A percentile compares a stretch with the other conserved stretches of the same genome.
Conservation (phyloP, 805 yeast genomes). For the Saccharomycopsis vini region DNA sequence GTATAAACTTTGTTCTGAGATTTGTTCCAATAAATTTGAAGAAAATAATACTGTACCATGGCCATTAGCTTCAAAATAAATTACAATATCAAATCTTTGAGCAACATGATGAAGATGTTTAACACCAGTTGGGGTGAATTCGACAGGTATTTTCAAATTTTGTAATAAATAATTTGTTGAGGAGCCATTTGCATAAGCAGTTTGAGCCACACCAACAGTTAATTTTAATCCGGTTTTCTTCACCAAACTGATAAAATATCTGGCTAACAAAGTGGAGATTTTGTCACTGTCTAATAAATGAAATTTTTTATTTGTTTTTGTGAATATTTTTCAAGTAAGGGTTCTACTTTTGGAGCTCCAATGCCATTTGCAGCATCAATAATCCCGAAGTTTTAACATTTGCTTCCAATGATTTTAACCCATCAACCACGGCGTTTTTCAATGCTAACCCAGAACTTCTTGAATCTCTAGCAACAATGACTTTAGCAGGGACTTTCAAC, state of each 20-base stretch:
- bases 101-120: slow-evolving; percentile 89
- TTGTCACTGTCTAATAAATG: slow-evolving; percentile 84
- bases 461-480: slow-evolving; percentile 78
- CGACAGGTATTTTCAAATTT: slow-evolving; percentile 62
- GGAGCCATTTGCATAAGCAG: slow-evolving; percentile 95
- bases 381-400: slow-evolving; percentile 49
- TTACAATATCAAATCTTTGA: slow-evolving; percentile 75
- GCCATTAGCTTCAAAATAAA: slow-evolving; percentile 98
- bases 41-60: slow-evolving; percentile 93
- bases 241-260: slow-evolving; percentile 47
- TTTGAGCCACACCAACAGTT: slow-evolving; percentile 81
- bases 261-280: slow-evolving; percentile 77
- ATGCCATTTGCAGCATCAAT: slow-evolving; percentile 95
- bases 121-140: slow-evolving; percentile 91
- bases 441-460: slow-evolving; percentile 74
- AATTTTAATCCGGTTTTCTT: slow-evolving; percentile 34
- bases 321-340: too few relatives aligned
- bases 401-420: slow-evolving; percentile 44
- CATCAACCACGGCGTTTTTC: slow-evolving; percentile 48
- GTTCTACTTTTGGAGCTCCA: slow-evolving; percentile 68
- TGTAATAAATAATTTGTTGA: slow-evolving; percentile 66
- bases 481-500: slow-evolving; percentile 33
- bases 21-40: slow-evolving; percentile 34
- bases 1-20: slow-evolving; percentile 58
- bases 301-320: slow-evolving; percentile 37